Conservation (phyloP, 2,329 filamentous ascomycete genomes). For the Beauveria australis region DNA sequence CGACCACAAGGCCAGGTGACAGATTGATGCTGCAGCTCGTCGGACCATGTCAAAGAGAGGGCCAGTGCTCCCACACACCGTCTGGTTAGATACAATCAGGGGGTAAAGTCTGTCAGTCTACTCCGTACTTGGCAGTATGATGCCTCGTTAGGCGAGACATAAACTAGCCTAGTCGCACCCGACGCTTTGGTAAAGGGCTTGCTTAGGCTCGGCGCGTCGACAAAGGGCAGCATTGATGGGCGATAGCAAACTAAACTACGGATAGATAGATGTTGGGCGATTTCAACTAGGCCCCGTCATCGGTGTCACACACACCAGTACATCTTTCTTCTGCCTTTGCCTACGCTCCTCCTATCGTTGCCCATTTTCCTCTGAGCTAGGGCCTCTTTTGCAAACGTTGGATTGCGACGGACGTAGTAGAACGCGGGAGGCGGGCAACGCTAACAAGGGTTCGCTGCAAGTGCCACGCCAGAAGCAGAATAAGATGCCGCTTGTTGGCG, state of each 20-base stretch:
- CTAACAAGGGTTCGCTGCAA: neutral
- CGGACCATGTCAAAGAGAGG: neutral
- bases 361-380: neutral
- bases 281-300: neutral
- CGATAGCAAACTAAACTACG: neutral
- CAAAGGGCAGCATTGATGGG: neutral
- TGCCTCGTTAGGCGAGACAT: neutral
- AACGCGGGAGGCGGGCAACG: neutral
- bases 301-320: too few relatives aligned
- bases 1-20: neutral
- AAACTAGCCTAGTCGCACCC: neutral
- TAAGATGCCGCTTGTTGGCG: neutral
- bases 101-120: neutral
- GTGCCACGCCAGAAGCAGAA: neutral
- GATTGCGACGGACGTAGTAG: conserved; percentile 8
- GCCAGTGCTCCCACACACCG: neutral
- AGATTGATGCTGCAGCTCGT: neutral
- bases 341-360: neutral
- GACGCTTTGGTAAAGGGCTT: conserved; percentile 6
- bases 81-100: neutral
- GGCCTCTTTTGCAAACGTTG: neutral
- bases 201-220: neutral
- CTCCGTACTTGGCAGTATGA: too few relatives aligned
- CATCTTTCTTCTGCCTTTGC: neutral
- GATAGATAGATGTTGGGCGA: neutral